Conservation (phyloP, 2,329 filamentous ascomycete genomes). For the Thielaviopsis punctulata region DNA sequence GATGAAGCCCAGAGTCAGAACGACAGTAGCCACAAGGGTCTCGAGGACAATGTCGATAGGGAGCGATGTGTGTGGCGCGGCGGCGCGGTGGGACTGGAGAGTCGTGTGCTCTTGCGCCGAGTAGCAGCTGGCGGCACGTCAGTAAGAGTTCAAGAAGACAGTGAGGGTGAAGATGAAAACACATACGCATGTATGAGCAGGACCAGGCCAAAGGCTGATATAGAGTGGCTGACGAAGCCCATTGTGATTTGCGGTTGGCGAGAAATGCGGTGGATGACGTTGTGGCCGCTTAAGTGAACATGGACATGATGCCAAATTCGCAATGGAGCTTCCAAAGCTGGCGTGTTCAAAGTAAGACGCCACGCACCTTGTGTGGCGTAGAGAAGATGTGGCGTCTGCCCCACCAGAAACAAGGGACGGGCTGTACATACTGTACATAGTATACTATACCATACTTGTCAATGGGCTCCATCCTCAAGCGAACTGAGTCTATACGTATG, state of each 20-base stretch:
- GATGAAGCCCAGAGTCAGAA: slow-evolving; percentile 75
- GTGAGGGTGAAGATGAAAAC: slow-evolving; percentile 19
- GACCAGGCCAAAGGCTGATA: slow-evolving; percentile 50
- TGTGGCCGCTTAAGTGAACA: not conserved
- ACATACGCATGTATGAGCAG: slow-evolving; percentile 72
- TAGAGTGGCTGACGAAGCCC: slow-evolving; percentile 3
- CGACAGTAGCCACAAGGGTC: slow-evolving; percentile 59
- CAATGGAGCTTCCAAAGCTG: not conserved
- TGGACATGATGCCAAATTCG: not conserved
- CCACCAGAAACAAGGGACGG: too few relatives aligned
- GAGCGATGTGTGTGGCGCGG: slow-evolving; percentile 33
- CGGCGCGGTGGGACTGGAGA: slow-evolving; percentile 41
- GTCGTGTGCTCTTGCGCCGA: slow-evolving; percentile 85
- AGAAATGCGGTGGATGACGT: not conserved
- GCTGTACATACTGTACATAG: too few relatives aligned
- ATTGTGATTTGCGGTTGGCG: not conserved
- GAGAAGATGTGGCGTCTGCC: too few relatives aligned
- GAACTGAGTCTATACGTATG: too few relatives aligned
- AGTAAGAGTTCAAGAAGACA: slow-evolving; percentile 6
- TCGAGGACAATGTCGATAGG: slow-evolving; percentile 81
- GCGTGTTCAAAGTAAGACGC: not conserved
- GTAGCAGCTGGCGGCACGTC: slow-evolving; percentile 54
- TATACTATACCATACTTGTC: too few relatives aligned
- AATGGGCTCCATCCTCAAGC: too few relatives aligned
- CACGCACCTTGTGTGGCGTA: not conserved